phyloP scores from a whole-genome alignment of 345 rosid species.

The Turnera subulata region DNA sequence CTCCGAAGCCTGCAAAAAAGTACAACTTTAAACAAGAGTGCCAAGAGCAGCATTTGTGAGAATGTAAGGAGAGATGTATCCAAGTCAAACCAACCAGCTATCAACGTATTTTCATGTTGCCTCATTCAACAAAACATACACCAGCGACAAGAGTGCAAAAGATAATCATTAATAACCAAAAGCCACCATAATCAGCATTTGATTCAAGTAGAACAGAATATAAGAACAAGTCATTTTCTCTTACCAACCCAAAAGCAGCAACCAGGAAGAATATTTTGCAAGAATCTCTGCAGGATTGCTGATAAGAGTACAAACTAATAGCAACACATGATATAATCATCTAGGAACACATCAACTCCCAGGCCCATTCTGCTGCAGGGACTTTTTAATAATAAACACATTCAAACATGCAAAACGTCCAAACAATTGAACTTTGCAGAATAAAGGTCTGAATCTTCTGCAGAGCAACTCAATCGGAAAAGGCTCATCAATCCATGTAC shows the following conservation, averaged over 20 bases:
- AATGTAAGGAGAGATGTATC: conserved; percentile 6
- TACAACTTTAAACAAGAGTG: neutral
- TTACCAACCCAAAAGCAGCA: conserved; percentile 73
- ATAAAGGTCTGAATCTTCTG: conserved; percentile 25
- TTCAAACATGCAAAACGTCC: conserved; percentile 25
- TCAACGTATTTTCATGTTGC: too few species aligned
- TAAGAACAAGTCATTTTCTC: conserved; percentile 40
- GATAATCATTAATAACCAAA: conserved; percentile 4
- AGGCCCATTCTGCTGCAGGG: conserved; percentile 55
- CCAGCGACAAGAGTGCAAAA: conserved; percentile 17
- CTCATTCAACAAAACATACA: too few species aligned
- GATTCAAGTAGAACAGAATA: conserved; percentile 18
- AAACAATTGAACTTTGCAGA: conserved; percentile 25
- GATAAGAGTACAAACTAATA: conserved; percentile 56
- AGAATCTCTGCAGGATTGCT: conserved; percentile 67
- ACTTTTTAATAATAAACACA: conserved; percentile 44
- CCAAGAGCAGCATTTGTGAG: conserved; percentile 2
- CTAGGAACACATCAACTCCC: conserved; percentile 53
- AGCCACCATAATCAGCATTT: conserved; percentile 8
- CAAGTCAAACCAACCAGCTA: conserved; percentile 28
- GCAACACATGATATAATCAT: conserved; percentile 48
- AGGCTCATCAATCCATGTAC: conserved; percentile 26
- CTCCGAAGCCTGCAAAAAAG: conserved; percentile 64
- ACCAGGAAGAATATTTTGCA: conserved; percentile 57
- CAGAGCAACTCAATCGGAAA: conserved; percentile 32